Percentiles rank a stretch among this genome's conserved stretches.
Evolutionary conservation across 331 rosid species (phyloP).

Genomic region (Rosa hybrid): DNA sequence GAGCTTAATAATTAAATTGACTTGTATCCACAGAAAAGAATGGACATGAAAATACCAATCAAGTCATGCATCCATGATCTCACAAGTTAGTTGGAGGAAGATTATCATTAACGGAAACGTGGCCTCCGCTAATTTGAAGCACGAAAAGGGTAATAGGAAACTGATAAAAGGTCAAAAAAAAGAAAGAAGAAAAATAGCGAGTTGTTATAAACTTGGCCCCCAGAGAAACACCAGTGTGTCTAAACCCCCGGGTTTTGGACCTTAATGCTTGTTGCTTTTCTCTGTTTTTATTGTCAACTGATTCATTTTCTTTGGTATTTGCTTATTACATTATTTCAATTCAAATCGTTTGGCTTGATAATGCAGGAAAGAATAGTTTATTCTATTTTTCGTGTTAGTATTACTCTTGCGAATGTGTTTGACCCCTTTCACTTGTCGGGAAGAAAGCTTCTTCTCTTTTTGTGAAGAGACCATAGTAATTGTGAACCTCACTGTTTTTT

Average conservation of each 20-base stretch:
- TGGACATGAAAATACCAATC: neutral
- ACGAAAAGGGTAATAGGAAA: conserved; percentile 4
- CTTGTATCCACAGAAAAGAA: neutral
- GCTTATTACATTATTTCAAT: neutral
- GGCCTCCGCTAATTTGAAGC: conserved; percentile 34
- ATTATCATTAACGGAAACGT: conserved; percentile 38
- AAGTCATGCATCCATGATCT: neutral
- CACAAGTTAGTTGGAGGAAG: neutral
- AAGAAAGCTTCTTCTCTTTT: no score
- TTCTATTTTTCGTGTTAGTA: neutral
- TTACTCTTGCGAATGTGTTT: no score
- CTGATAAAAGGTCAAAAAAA: conserved; percentile 26
- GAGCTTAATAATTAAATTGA: neutral
- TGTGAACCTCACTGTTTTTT: no score
- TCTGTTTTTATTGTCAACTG: conserved; percentile 22
- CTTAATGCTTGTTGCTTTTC: conserved; percentile 35
- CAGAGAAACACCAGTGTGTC: conserved; percentile 12
- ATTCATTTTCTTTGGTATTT: neutral
- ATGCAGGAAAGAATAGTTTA: neutral
- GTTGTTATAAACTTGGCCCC: conserved; percentile 15
- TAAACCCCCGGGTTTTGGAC: conserved; percentile 14
- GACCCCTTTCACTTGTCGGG: no score
- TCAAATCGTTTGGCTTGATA: neutral
- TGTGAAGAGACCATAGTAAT: no score
- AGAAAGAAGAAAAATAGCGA: conserved; percentile 12